Conservation (phyloP, 2,329 filamentous ascomycete genomes). For the Neopestalotiopsis rosae region DNA sequence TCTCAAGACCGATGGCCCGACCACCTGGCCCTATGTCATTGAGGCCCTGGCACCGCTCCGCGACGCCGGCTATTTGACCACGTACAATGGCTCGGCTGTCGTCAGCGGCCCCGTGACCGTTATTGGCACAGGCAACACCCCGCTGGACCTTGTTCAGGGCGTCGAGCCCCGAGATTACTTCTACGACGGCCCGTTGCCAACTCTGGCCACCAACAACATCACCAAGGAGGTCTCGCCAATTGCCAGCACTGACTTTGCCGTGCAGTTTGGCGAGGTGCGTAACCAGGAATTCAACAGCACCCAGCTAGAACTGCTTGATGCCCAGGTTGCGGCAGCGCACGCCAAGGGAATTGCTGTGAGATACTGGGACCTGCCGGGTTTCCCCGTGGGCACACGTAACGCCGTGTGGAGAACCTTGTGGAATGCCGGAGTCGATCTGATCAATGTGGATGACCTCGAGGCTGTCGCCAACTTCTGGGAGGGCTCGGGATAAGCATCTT, state of each 20-base stretch:
- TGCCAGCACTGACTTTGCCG: conserved; percentile 41
- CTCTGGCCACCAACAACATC: conserved; percentile 30
- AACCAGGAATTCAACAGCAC: conserved; percentile 44
- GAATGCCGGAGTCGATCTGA: conserved; percentile 61
- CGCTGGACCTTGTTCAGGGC: conserved; percentile 55
- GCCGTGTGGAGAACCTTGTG: conserved; percentile 62
- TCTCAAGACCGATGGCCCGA: conserved; percentile 61
- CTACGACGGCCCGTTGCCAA: conserved; percentile 51
- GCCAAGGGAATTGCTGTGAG: conserved; percentile 61
- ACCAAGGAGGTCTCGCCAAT: conserved; percentile 31
- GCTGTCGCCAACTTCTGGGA: conserved; percentile 43
- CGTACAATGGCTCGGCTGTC: conserved; percentile 52
- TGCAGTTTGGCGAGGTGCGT: conserved; percentile 40
- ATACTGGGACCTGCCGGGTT: conserved; percentile 69
- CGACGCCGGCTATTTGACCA: conserved; percentile 57
- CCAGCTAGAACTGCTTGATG: conserved; percentile 55
- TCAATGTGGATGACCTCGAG: conserved; percentile 69
- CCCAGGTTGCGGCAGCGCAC: conserved; percentile 59
- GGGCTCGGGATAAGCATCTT: background rate
- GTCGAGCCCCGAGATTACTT: conserved; percentile 63
- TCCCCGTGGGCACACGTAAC: conserved; percentile 63
- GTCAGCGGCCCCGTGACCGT: conserved; percentile 64
- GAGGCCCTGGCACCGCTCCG: conserved; percentile 61
- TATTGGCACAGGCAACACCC: conserved; percentile 68
- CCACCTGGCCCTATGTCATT: conserved; percentile 56